Evolutionary conservation across 163 green algal species (phyloP), one percentile per base, ranked within the genome.

Genomic region (Scenedesmus sp.): DNA sequence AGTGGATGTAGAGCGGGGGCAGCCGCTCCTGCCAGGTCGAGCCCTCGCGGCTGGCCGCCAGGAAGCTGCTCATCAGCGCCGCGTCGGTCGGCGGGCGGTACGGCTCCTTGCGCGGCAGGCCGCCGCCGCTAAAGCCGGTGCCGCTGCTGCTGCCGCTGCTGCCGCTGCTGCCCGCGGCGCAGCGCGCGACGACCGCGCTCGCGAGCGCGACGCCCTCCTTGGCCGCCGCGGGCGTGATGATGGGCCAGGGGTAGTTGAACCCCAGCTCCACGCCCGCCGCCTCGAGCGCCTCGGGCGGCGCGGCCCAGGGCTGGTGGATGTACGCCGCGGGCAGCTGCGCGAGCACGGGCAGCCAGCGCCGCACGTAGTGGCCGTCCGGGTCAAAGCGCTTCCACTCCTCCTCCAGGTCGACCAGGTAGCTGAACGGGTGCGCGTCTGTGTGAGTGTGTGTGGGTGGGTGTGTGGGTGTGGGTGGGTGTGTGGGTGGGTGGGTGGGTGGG

Each of bases 261-360:
- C 86, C 86, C 63, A 91, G 80, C 75, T 91, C 86, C 48, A 91
- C 82, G 44, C 86, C 86, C 29, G 70, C 78, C 17, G 60, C 78
- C 70, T 83, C 75, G 24, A 84, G 69, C 53, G 91, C 75, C n/a
- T 86, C 82, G 26, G 82, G 57, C 5, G 93, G 89, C n/a, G 93
- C 93, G 34, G 87, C 85, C 91, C 92, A 97, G 0, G 93, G 93
- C 31, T 82, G 58, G 79, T 98, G 95, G 53, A 98, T 96, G 80
- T 87, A 93, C 77, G 94, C 70, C 17, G 78, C 86, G 14, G 95
- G 94, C 82, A 98, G 72, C 10, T 93, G 86, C 0, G 84, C 87
- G 50, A 98, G 90, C 69, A 92, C 92, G 0, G 95, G 94, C 75
- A 98, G 75, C 94, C 94, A 98, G 53, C 89, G 80, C 31, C 94